A percentile compares a stretch with the other conserved stretches of the same genome.
Conservation (phyloP, 148 eudicot genomes). For the Euryodendron excelsum region DNA sequence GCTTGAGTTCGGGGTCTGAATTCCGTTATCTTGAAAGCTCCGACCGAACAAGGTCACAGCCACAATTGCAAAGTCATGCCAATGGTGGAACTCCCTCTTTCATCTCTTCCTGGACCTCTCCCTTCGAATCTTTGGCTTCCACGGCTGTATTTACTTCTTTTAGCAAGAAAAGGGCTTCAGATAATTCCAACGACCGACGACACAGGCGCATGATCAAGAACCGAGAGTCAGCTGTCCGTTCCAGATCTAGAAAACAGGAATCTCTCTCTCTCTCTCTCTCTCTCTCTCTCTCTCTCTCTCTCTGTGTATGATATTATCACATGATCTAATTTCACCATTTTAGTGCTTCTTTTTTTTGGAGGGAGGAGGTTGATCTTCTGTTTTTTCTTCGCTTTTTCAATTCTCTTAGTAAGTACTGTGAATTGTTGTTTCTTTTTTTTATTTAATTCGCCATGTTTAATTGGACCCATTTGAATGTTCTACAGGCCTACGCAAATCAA, state of each 20-base stretch:
- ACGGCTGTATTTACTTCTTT: constrained; percentile 17
- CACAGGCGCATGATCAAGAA: constrained; percentile 75
- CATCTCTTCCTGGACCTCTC: constrained; percentile 18
- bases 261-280: background rate
- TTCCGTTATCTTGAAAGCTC: background rate
- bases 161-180: constrained; percentile 30
- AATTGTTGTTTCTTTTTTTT: background rate
- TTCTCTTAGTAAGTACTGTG: too few relatives aligned
- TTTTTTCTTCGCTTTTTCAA: too few relatives aligned
- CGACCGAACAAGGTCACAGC: background rate
- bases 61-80: background rate
- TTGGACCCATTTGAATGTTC: background rate
- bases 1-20: constrained; percentile 10
- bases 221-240: constrained; percentile 75
- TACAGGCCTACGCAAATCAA: constrained; percentile 57
- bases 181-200: constrained; percentile 30
- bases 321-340: too few relatives aligned
- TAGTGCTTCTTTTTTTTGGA: too few relatives aligned
- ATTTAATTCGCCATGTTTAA: background rate
- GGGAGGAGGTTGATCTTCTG: too few relatives aligned
- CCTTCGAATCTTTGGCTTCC: constrained; percentile 13
- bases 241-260: constrained; percentile 69
- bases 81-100: constrained; percentile 9
- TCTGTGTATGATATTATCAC: too few relatives aligned
- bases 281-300: background rate